Base-by-base conservation (phyloP, 1,139 yeast genomes). In the Sugiyamaella sp. region DNA sequence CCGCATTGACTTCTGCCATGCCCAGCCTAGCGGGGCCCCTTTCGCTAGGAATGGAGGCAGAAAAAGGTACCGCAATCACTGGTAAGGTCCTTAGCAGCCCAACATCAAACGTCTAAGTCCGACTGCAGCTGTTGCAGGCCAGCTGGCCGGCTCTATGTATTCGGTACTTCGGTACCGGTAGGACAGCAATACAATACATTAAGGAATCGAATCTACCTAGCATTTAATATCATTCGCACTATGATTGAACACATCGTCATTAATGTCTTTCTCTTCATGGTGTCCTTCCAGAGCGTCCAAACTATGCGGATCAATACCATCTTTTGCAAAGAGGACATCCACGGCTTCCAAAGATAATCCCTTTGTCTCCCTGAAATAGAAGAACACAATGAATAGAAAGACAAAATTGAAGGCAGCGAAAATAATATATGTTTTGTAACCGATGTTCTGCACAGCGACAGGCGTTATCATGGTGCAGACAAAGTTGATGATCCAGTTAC, bases 301-400 rank as follows among this genome's bases (percentile, higher is more conserved):
- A 25, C 45, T 41, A 4, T 17, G 45, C n/a, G 45, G 45, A 29
- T 41, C 45, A 12, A 41, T 35, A 9, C 43, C 16, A n/a, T 20
- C 46, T n/a, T 50, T 51, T 9, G 59, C 60, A 47, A 53, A 59
- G 32, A 59, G 46, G 16, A 84, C 69, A 70, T 84, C 88, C 37
- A 73, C 66, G 20, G 51, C 75, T 60, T 74, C 77, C 53, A 74
- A 66, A 1, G 76, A 67, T 24, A 74, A 66, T 12, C 69, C 69
- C 16, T 69, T 64, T 2, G 77, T 74, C 61, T 74, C 77, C 20
- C 76, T 76, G 57, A 69, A 69, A 60, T 78, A 77, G 66, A 79
- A 71, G 66, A 64, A 77, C 25, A 77, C 80, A 61, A 83, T 82
- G 53, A 78, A 75, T 66, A 82, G 79, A 73, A 79, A 82, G 51